Conservation (phyloP, 2,329 filamentous ascomycete species). For the Pseudocercospora cruenta region DNA sequence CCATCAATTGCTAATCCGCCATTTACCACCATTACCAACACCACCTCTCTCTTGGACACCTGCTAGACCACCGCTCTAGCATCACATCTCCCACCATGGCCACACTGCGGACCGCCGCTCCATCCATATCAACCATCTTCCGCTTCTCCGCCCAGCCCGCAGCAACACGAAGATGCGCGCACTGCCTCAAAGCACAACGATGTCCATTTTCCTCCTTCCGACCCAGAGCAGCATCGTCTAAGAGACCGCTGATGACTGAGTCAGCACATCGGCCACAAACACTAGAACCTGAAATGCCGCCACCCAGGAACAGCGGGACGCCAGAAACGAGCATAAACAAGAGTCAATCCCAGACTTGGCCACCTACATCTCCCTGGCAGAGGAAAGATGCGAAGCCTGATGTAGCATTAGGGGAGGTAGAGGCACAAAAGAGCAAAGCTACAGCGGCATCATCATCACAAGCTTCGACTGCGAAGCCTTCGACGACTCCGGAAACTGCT, state of each 20-base stretch:
- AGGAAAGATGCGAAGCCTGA: conserved; percentile 43
- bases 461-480: conserved; percentile 24
- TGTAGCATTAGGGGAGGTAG: conserved; percentile 61
- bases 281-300: conserved; percentile 60
- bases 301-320: conserved; percentile 61
- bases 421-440: conserved; percentile 58
- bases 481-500: conserved; percentile 46
- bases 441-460: conserved; percentile 37
- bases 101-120: conserved; percentile 33
- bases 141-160: conserved; percentile 40
- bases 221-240: conserved; percentile 52
- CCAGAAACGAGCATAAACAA: conserved; percentile 65
- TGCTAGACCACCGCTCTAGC: neutral
- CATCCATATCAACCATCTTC: conserved; percentile 41
- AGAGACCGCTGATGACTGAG: conserved; percentile 66
- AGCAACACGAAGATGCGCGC: conserved; percentile 42
- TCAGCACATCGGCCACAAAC: conserved; percentile 66
- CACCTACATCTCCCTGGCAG: conserved; percentile 51
- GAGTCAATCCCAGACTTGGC: conserved; percentile 52
- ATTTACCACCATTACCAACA: conserved; percentile 1
- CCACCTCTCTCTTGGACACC: neutral
- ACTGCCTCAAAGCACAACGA: conserved; percentile 45
- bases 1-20: neutral
- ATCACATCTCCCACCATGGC: conserved; percentile 31
- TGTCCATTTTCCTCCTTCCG: conserved; percentile 50